Percentiles rank a stretch among this genome's conserved stretches.
phyloP scores from a whole-genome alignment of 768 basidiomycete species.

The Phaeotremella fagi region DNA sequence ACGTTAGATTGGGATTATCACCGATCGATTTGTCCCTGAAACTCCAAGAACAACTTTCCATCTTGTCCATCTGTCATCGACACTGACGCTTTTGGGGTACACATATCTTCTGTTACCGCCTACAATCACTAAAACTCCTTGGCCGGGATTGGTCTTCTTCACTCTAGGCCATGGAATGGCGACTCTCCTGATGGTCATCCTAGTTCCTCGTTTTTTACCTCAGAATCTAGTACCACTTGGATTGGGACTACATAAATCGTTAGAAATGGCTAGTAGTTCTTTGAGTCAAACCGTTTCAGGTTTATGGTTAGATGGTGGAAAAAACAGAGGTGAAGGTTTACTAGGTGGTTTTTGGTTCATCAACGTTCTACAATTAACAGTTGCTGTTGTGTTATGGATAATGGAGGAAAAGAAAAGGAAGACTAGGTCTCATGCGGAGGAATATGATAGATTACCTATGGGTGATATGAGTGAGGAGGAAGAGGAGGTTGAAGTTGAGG shows the following conservation, averaged over 20 bases:
- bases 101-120: constrained; percentile 18
- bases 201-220: constrained; percentile 25
- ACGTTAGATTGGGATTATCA: constrained; percentile 12
- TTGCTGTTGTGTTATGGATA: constrained; percentile 7
- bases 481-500: constrained; percentile 6
- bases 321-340: constrained; percentile 5
- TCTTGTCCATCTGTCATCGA: constrained; percentile 18
- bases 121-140: constrained; percentile 8
- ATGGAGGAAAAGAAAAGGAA: constrained; percentile 7
- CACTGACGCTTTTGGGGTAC: constrained; percentile 20
- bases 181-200: constrained; percentile 27
- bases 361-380: constrained; percentile 20
- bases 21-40: constrained; percentile 11
- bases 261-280: constrained; percentile 23
- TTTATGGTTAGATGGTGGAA: constrained; percentile 17
- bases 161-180: constrained; percentile 27
- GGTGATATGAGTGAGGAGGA: constrained; percentile 1
- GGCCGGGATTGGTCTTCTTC: constrained; percentile 23
- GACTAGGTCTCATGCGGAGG: not conserved
- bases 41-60: constrained; percentile 16
- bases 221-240: constrained; percentile 19
- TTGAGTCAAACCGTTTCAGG: constrained; percentile 24
- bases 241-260: constrained; percentile 27
- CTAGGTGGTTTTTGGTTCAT: constrained; percentile 17
- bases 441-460: not conserved